Base-by-base conservation (phyloP, 106 monocot genomes). In the Cymbidium sinense region DNA sequence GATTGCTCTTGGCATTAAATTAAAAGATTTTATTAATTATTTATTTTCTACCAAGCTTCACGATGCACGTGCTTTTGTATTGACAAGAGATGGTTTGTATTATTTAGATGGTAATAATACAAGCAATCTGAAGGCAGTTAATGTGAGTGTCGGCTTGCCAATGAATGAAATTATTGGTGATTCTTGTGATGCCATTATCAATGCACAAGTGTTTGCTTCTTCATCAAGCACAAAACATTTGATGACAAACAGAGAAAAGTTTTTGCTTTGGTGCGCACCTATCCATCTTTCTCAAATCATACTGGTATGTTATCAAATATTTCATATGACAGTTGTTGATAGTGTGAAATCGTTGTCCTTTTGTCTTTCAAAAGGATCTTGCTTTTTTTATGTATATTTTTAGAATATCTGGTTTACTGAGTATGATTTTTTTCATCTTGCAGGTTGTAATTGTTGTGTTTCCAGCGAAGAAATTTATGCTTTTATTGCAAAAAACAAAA, bases 391-490 rank as follows among this genome's bases (percentile, higher is more conserved):
- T 36, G 6, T 30, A 54, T 23, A n/a, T 31, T 65, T 50, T 43
- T 33, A 15, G 4, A 31, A 39, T 27, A 36, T 25, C 11, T 62
- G 25, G 2, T 27, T 35, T 52, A 11, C 5, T 75, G 54, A 50
- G 20, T 76, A 28, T 12, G 21, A 35, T 19, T 27, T 9, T 75
- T 76, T 55, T 27, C 43, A 27, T 77, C 50, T 70, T 85, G 5
- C 55, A 90, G 89, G 76, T 83, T 30, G 54, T 51, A 27, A 13
- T 81, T 50, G 13, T 84, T 29, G 76, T 70, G 62, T 75, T 76
- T 23, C 81, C 76, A n/a, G 18, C 2, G 34, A 70, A 79, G 21
- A 5, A 37, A 17, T 25, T 34, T 29, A 37, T 70, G 7, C 37
- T 34, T 15, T 21, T 67, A 34, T n/a, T 87, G 33, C 73, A 76